Percentiles rank a stretch among this genome's conserved stretches.
phyloP scores from a whole-genome alignment of 1,139 yeast genomes.

The Diutina rugosa region DNA sequence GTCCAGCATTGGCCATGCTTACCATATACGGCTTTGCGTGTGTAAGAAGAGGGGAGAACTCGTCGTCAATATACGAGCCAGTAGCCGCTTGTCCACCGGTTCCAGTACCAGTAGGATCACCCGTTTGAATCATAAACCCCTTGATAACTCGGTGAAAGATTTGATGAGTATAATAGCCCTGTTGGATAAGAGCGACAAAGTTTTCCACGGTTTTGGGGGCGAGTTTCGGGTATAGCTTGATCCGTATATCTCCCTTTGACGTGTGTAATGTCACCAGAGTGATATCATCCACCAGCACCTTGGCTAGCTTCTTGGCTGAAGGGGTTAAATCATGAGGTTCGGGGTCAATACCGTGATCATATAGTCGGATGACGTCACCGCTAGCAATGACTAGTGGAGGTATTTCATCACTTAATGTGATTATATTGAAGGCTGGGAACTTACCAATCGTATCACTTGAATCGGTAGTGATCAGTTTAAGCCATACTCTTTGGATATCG shows the following conservation, averaged over 20 bases:
- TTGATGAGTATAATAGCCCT: conserved; percentile 25
- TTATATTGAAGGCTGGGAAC: conserved; percentile 4
- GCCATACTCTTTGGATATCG: conserved; percentile 10
- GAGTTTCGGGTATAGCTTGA: conserved; percentile 19
- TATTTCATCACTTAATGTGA: conserved; percentile 16
- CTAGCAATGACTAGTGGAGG: conserved; percentile 18
- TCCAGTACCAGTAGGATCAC: neutral
- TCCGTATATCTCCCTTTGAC: conserved; percentile 29
- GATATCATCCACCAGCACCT: neutral
- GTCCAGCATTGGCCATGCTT: conserved; percentile 29
- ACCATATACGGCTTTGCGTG: neutral
- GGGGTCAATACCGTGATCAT: neutral
- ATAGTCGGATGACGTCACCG: conserved; percentile 1
- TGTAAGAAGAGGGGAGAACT: neutral
- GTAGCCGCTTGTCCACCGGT: neutral
- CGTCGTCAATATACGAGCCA: neutral
- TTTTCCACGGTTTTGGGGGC: conserved; percentile 34
- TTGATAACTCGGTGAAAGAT: conserved; percentile 10
- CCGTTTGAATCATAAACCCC: neutral
- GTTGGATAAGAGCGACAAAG: conserved; percentile 21
- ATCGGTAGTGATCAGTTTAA: neutral
- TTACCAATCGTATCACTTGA: neutral
- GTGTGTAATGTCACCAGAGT: conserved; percentile 22
- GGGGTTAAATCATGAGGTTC: conserved; percentile 2
- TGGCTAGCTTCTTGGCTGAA: neutral